Conservation (phyloP, 257 asterid species). For the Echium plantagineum region DNA sequence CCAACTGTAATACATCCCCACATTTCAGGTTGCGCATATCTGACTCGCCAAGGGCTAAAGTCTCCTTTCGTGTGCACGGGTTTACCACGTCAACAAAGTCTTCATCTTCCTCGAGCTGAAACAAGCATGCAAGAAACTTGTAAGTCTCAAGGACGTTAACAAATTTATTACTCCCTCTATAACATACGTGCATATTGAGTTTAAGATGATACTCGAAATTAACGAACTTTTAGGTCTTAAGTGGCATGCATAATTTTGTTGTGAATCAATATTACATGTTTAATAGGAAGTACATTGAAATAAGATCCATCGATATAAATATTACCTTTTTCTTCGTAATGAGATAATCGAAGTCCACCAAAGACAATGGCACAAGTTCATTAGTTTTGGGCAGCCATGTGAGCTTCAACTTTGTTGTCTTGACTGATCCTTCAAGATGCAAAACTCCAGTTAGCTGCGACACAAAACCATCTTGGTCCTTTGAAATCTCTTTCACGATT, state of each 20-base stretch:
- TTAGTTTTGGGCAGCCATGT: conserved; percentile 72
- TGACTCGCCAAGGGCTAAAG: conserved; percentile 68
- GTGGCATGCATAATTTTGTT: background rate
- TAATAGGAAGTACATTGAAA: too few species aligned
- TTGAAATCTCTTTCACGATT: conserved; percentile 59
- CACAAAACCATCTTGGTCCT: conserved; percentile 58
- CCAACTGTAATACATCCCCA: conserved; percentile 79
- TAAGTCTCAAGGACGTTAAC: background rate
- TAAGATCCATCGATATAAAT: too few species aligned
- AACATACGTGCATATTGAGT: too few species aligned
- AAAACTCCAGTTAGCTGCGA: conserved; percentile 63
- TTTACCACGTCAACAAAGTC: conserved; percentile 64
- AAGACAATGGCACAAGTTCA: conserved; percentile 55
- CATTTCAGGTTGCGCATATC: conserved; percentile 77
- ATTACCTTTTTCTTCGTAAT: conserved; percentile 95
- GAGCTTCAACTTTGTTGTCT: conserved; percentile 88
- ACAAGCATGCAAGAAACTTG: conserved; percentile 7
- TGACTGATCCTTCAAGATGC: conserved; percentile 83
- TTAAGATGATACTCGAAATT: too few species aligned
- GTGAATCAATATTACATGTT: too few species aligned
- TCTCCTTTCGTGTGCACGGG: conserved; percentile 62
- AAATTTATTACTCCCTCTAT: too few species aligned
- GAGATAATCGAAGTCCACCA: conserved; percentile 74
- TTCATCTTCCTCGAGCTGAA: conserved; percentile 90
- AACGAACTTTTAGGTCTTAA: background rate